Conservation (phyloP, 1,284 basidiomycete species). For the Fomitiporia mediterranea region DNA sequence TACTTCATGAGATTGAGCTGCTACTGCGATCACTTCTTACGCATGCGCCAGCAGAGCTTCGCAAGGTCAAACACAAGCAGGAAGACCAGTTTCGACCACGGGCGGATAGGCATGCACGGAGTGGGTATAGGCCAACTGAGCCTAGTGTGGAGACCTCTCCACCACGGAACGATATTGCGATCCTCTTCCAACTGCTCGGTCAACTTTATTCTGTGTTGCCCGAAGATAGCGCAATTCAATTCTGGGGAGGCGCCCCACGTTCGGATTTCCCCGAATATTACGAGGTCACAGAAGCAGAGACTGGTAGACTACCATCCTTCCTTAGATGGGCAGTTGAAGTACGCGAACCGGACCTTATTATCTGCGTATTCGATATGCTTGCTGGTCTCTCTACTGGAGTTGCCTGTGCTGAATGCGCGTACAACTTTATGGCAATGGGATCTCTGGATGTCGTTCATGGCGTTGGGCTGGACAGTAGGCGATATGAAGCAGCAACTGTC, state of each 20-base stretch:
- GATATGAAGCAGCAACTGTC: constrained; percentile 12
- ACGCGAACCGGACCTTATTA: constrained; percentile 67
- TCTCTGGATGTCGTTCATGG: constrained; percentile 60
- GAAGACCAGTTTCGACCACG: constrained; percentile 74
- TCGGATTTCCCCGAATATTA: constrained; percentile 43
- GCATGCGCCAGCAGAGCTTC: constrained; percentile 80
- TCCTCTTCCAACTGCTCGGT: constrained; percentile 80
- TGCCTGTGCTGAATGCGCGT: constrained; percentile 78
- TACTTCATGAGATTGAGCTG: constrained; percentile 67
- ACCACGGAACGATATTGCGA: constrained; percentile 79
- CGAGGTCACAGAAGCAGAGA: constrained; percentile 51
- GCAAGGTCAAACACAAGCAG: constrained; percentile 87
- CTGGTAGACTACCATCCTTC: constrained; percentile 73
- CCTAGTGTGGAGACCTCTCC: constrained; percentile 35
- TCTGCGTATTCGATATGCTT: constrained; percentile 86
- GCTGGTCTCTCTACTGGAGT: constrained; percentile 81
- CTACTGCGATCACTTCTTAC: constrained; percentile 73
- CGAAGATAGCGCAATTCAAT: constrained; percentile 72
- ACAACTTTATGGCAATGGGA: constrained; percentile 77
- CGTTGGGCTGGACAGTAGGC: constrained; percentile 31
- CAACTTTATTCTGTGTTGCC: constrained; percentile 73
- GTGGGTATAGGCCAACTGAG: constrained; percentile 41
- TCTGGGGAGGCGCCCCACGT: constrained; percentile 71
- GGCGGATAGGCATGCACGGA: constrained; percentile 47
- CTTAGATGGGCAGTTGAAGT: constrained; percentile 82